Conservation (phyloP, 2,329 filamentous ascomycete genomes). For the Venturiaceae sp. region DNA sequence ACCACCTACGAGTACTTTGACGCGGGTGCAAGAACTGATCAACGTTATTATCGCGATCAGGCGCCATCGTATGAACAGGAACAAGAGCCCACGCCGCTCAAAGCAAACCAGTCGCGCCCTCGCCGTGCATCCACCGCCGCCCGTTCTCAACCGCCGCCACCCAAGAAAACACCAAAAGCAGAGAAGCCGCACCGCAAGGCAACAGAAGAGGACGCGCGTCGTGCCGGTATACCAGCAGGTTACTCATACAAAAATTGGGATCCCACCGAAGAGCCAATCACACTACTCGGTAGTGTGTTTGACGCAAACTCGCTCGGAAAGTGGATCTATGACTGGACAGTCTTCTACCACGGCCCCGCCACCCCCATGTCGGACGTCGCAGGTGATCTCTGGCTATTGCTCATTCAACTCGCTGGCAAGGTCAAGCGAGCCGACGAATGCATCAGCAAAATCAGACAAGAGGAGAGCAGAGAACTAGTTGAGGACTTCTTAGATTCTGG, state of each 20-base stretch:
- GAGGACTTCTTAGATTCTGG: constrained; percentile 87
- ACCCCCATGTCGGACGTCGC: constrained; percentile 85
- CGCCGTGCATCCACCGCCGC: constrained; percentile 45
- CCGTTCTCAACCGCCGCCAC: constrained; percentile 30
- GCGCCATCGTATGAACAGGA: constrained; percentile 18
- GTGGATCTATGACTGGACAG: constrained; percentile 99
- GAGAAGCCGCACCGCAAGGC: constrained; percentile 37
- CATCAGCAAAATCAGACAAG: constrained; percentile 59
- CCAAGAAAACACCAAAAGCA: constrained; percentile 25
- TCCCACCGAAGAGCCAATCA: constrained; percentile 83
- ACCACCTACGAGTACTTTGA: constrained; percentile 43
- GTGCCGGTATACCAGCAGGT: constrained; percentile 67
- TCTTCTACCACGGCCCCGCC: constrained; percentile 73
- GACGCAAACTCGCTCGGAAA: constrained; percentile 96
- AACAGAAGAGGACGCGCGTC: constrained; percentile 54
- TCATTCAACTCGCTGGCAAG: constrained; percentile 91
- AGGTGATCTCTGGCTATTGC: constrained; percentile 86
- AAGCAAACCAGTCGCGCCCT: constrained; percentile 31
- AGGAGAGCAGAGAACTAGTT: constrained; percentile 69
- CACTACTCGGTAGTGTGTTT: constrained; percentile 90
- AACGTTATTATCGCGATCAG: constrained; percentile 36
- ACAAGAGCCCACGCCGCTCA: constrained; percentile 27
- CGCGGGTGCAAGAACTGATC: constrained; percentile 41
- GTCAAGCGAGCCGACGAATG: constrained; percentile 82
- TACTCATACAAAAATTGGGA: constrained; percentile 99